Percentiles rank a stretch among this genome's conserved stretches.
phyloP scores from a whole-genome alignment of 176 grass and related monocot genomes.

The Paspalum vaginatum region DNA sequence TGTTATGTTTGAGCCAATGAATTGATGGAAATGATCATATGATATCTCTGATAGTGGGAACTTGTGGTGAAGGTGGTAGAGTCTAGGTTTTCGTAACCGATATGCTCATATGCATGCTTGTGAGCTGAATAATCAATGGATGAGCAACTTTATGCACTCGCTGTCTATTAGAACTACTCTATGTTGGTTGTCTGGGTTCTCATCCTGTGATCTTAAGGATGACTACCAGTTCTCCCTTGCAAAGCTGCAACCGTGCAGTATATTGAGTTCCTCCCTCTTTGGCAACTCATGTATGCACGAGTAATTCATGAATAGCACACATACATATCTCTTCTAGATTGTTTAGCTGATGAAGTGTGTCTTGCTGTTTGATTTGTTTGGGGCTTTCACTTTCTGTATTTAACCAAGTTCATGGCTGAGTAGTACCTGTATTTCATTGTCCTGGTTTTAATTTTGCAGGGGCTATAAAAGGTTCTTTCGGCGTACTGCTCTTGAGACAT shows the following conservation, averaged over 20 bases:
- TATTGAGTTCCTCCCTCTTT: not conserved
- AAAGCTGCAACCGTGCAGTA: not conserved
- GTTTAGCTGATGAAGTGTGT: not conserved
- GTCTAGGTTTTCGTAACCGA: not conserved
- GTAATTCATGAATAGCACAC: not conserved
- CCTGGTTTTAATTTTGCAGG: conserved; percentile 56
- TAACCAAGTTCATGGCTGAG: not conserved
- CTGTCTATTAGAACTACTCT: not conserved
- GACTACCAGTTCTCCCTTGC: not conserved
- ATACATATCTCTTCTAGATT: not conserved
- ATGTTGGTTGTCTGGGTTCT: not conserved
- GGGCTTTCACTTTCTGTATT: not conserved
- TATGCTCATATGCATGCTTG: conserved; percentile 6
- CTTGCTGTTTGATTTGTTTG: not conserved
- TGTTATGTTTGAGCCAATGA: not conserved
- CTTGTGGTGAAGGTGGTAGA: not conserved
- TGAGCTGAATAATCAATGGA: not conserved
- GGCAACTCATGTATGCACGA: conserved; percentile 8
- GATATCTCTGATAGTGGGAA: not conserved
- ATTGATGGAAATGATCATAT: not conserved
- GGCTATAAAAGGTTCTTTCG: conserved; percentile 92
- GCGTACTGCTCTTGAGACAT: conserved; percentile 69
- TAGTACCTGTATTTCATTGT: conserved; percentile 23
- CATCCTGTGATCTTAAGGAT: not conserved
- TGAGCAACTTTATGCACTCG: not conserved